phyloP scores from a whole-genome alignment of 2,329 filamentous ascomycete genomes.

The Cryphonectria radicalis region DNA sequence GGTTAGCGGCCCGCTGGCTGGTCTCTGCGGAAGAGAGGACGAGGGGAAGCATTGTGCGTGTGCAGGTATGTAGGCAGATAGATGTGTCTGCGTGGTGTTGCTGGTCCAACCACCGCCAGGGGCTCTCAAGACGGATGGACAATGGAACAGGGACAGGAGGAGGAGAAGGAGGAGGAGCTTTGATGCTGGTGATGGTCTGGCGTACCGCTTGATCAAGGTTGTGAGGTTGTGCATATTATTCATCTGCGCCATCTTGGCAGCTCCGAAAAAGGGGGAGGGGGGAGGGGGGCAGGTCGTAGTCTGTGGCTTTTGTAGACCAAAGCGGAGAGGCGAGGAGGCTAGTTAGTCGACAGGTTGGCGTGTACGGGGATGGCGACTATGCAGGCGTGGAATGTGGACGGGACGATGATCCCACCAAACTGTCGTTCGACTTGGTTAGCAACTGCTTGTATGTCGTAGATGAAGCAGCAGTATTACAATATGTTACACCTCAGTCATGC shows the following conservation, averaged over 20 bases:
- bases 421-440: neutral
- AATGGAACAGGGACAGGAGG: neutral
- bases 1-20: constrained; percentile 51
- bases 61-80: constrained; percentile 4
- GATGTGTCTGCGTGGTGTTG: constrained; percentile 9
- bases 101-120: neutral
- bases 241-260: constrained; percentile 29
- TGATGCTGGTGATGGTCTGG: constrained; percentile 6
- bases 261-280: neutral
- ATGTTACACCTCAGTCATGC: neutral
- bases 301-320: constrained; percentile 21
- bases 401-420: neutral
- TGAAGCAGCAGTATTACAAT: neutral
- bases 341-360: constrained; percentile 19
- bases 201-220: constrained; percentile 96
- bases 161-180: constrained; percentile 14
- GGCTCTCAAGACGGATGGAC: neutral
- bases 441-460: neutral
- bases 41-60: constrained; percentile 29
- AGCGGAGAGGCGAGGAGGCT: constrained; percentile 11
- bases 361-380: neutral
- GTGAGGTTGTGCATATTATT: constrained; percentile 95
- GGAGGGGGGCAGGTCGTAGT: constrained; percentile 18
- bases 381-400: neutral
- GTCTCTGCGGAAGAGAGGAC: constrained; percentile 31